Evolutionary conservation across 352 stramenopile genomes (phyloP).

Genomic region (Globisporangium spinosum): DNA sequence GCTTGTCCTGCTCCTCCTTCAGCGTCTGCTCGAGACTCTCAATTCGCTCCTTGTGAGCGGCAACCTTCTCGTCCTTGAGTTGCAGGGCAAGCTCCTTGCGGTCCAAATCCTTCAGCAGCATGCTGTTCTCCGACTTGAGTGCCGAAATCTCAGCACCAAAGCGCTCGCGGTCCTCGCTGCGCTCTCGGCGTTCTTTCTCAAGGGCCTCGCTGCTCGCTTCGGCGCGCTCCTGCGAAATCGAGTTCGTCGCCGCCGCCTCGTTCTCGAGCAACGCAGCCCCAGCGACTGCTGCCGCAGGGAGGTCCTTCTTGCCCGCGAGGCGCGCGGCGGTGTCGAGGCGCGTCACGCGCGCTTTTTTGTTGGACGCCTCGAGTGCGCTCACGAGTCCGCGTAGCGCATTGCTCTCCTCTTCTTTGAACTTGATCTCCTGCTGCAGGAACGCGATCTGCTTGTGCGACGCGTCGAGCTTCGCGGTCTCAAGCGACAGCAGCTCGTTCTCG

Average conservation of each 20-base stretch:
- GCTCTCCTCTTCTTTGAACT: conserved; percentile 82
- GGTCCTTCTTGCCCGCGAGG: conserved; percentile 22
- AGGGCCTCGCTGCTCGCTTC: conserved; percentile 28
- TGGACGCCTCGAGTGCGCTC: conserved; percentile 68
- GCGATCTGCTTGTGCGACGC: conserved; percentile 78
- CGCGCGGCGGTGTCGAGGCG: conserved; percentile 52
- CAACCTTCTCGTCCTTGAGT: conserved; percentile 62
- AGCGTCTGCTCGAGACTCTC: conserved; percentile 47
- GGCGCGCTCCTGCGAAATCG: conserved; percentile 2
- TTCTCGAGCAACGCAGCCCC: conserved; percentile 31
- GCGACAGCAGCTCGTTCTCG: conserved; percentile 81
- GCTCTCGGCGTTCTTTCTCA: conserved; percentile 35
- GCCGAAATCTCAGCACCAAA: conserved; percentile 44
- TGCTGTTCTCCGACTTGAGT: conserved; percentile 65
- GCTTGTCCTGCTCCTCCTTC: conserved; percentile 60
- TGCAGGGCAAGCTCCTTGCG: conserved; percentile 61
- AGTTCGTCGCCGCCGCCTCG: conserved; percentile 21
- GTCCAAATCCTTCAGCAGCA: conserved; percentile 74
- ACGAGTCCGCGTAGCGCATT: conserved; percentile 69
- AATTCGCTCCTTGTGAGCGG: conserved; percentile 62
- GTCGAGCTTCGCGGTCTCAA: conserved; percentile 84
- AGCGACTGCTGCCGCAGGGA: conserved; percentile 22
- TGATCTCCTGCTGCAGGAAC: conserved; percentile 82
- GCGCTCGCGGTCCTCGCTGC: conserved; percentile 46
- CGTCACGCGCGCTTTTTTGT: conserved; percentile 75